Evolutionary conservation across 257 asterid genomes (phyloP).

Genomic region (Solanum etuberosum): DNA sequence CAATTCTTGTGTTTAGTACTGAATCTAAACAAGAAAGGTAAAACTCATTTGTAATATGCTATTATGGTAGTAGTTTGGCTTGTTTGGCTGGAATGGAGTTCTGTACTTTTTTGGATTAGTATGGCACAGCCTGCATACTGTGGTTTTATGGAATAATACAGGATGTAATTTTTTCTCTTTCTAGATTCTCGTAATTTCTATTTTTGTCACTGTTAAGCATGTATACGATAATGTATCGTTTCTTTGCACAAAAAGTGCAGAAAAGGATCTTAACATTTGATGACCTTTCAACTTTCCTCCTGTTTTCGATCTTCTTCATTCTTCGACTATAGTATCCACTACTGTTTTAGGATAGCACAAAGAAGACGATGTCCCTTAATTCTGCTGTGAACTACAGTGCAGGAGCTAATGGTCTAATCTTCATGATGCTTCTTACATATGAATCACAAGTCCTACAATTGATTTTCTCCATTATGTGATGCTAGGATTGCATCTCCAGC

Average conservation of each 20-base stretch:
- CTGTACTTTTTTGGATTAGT: background rate
- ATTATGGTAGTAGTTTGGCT: background rate
- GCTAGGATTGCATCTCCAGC: background rate
- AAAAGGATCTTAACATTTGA: background rate
- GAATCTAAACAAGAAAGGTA: background rate
- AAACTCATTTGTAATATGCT: background rate
- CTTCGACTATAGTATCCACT: background rate
- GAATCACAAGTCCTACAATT: background rate
- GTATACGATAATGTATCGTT: background rate
- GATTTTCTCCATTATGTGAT: background rate
- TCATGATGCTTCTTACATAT: background rate
- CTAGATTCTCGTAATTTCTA: background rate
- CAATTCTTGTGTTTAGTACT: background rate
- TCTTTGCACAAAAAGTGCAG: background rate
- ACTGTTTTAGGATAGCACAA: background rate
- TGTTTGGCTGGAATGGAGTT: background rate
- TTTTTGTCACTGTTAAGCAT: background rate
- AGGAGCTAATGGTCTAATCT: background rate
- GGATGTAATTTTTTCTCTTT: background rate
- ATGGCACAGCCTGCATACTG: background rate
- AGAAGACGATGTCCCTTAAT: background rate
- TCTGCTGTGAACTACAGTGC: background rate
- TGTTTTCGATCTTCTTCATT: background rate
- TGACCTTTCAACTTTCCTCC: background rate
- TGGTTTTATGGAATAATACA: background rate